Evolutionary conservation across 2,329 filamentous ascomycete species (phyloP).

Genomic region (Pseudocercospora vitis): DNA sequence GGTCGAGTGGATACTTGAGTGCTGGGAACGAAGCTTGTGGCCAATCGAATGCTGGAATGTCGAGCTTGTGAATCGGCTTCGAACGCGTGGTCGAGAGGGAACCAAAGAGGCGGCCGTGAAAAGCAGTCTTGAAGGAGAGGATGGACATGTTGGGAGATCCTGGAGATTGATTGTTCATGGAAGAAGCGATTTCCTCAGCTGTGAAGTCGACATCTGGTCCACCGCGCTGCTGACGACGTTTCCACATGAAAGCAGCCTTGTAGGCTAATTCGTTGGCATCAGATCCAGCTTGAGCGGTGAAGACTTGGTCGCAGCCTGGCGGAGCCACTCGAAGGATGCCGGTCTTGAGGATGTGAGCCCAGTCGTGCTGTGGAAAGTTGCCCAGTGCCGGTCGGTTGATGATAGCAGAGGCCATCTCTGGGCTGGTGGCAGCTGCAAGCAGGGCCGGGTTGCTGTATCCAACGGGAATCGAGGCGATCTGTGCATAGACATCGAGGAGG

Average conservation of each 20-base stretch:
- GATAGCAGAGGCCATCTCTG: slow-evolving; percentile 75
- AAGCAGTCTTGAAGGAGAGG: slow-evolving; percentile 81
- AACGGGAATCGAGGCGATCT: slow-evolving; percentile 89
- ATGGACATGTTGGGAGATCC: slow-evolving; percentile 80
- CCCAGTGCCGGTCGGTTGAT: slow-evolving; percentile 88
- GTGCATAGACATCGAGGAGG: slow-evolving; percentile 78
- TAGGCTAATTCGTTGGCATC: slow-evolving; percentile 94
- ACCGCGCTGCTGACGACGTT: slow-evolving; percentile 76
- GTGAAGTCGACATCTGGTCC: slow-evolving; percentile 77
- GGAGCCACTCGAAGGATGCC: slow-evolving; percentile 82
- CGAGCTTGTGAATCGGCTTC: slow-evolving; percentile 92
- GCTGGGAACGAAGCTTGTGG: slow-evolving; percentile 82
- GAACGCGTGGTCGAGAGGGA: slow-evolving; percentile 84
- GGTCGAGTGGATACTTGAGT: slow-evolving; percentile 82
- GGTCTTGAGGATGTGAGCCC: slow-evolving; percentile 74
- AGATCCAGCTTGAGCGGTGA: slow-evolving; percentile 84
- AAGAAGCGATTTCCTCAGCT: slow-evolving; percentile 67
- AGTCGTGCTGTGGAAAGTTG: slow-evolving; percentile 86
- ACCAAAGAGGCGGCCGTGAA: slow-evolving; percentile 89
- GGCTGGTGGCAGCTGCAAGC: slow-evolving; percentile 66
- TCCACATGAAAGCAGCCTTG: slow-evolving; percentile 95
- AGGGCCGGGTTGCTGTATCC: slow-evolving; percentile 89
- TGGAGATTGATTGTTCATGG: slow-evolving; percentile 79
- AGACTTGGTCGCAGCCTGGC: slow-evolving; percentile 81
- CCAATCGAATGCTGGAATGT: slow-evolving; percentile 95